These are phyloP conservation scores for Lactarius quietus DNA, from an alignment of 768 basidiomycete genomes.

Conservation along the genomic window DNA sequence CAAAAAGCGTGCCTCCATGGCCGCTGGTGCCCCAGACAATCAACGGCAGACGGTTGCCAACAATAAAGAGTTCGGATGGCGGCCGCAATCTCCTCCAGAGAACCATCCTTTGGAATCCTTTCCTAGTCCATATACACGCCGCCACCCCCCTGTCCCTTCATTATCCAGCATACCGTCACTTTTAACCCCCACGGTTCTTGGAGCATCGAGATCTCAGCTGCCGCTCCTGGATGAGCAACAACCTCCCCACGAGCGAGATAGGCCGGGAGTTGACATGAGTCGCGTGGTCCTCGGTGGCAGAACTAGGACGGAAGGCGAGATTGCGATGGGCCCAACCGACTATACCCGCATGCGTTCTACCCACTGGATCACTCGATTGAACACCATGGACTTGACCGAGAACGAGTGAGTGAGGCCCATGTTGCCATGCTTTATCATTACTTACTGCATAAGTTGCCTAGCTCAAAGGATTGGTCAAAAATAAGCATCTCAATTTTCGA, in stretches of 20 bases:
- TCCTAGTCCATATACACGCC: constrained; percentile 27
- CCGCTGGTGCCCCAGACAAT: constrained; percentile 20
- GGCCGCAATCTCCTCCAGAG: constrained; percentile 25
- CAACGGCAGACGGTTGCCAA: constrained; percentile 28
- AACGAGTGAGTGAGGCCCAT: constrained; percentile 42
- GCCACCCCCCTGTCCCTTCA: constrained; percentile 39
- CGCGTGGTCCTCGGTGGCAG: constrained; percentile 60
- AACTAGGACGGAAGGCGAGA: constrained; percentile 42
- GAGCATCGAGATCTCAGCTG: constrained; percentile 13
- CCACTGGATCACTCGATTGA: constrained; percentile 68
- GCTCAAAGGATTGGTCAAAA: constrained; percentile 37
- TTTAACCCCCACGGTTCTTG: constrained; percentile 50
- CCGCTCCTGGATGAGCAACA: constrained; percentile 8
- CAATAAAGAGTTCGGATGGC: constrained; percentile 24
- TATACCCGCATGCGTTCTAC: constrained; percentile 66
- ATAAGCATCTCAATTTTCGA: constrained; percentile 64
- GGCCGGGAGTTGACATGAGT: constrained; percentile 59
- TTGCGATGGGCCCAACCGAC: constrained; percentile 42
- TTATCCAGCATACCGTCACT: constrained; percentile 52
- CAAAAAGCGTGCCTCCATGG: constrained; percentile 37
- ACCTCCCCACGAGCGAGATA: constrained; percentile 47
- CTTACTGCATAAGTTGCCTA: background rate
- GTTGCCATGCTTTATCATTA: background rate
- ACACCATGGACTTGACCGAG: constrained; percentile 44
- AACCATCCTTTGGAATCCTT: constrained; percentile 36